Evolutionary conservation across 2,329 filamentous ascomycete genomes (phyloP).

Genomic region (Pseudocercospora eumusae): DNA sequence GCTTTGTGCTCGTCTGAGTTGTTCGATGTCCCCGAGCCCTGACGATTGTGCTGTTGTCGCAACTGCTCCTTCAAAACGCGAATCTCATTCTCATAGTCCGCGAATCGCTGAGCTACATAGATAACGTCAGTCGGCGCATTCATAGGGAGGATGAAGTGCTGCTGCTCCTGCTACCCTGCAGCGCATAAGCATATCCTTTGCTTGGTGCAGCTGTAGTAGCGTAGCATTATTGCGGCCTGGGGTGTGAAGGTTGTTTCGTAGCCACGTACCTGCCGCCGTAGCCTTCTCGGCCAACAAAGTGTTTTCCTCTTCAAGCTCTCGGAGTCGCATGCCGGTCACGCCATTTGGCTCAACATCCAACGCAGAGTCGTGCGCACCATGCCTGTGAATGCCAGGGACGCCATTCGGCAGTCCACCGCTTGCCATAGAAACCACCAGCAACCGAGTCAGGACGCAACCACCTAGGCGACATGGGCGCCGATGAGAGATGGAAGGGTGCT

Average conservation of each 20-base stretch:
- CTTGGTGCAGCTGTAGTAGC: neutral
- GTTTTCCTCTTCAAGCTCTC: constrained; percentile 71
- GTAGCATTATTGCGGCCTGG: neutral
- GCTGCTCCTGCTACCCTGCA: constrained; percentile 4
- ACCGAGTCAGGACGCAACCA: neutral
- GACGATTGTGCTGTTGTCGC: constrained; percentile 33
- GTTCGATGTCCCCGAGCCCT: constrained; percentile 19
- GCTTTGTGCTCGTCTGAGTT: constrained; percentile 23
- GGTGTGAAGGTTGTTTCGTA: neutral
- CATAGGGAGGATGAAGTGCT: neutral
- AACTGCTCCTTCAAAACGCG: constrained; percentile 56
- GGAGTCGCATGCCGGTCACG: constrained; percentile 42
- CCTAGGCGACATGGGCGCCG: constrained; percentile 22
- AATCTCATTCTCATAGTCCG: constrained; percentile 80
- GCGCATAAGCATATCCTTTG: neutral
- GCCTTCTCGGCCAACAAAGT: constrained; percentile 70
- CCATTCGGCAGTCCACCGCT: constrained; percentile 30
- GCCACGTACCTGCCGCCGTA: constrained; percentile 55
- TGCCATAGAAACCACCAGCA: constrained; percentile 28
- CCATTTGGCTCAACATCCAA: constrained; percentile 55
- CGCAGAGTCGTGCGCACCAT: constrained; percentile 48
- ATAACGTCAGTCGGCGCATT: constrained; percentile 11
- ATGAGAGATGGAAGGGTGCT: constrained; percentile 1
- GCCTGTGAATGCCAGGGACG: constrained; percentile 27
- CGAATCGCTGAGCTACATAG: constrained; percentile 51